A percentile compares a stretch with the other conserved stretches of the same genome.
Conservation (phyloP, 2,329 filamentous ascomycete species). For the Alternaria incomplexa region DNA sequence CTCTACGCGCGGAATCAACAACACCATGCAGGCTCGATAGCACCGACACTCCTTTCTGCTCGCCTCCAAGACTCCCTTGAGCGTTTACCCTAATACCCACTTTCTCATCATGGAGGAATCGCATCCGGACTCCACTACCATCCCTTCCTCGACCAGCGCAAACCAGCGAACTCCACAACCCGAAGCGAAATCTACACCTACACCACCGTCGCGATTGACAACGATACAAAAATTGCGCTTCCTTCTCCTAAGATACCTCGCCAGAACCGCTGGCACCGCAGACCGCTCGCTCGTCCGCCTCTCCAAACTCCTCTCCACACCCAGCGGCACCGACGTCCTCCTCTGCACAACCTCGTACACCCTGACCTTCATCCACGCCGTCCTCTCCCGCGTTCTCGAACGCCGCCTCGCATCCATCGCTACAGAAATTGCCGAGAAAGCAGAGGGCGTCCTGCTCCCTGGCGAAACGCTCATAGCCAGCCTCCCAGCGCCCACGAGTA, state of each 20-base stretch:
- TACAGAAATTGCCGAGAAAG: slow-evolving; percentile 46
- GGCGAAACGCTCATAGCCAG: slow-evolving; percentile 51
- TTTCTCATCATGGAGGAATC: slow-evolving; percentile 21
- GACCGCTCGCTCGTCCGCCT: slow-evolving; percentile 45
- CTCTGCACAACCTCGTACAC: slow-evolving; percentile 55
- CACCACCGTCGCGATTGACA: slow-evolving; percentile 7
- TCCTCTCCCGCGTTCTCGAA: slow-evolving; percentile 47
- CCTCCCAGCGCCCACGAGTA: slow-evolving; percentile 42
- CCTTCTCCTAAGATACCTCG: slow-evolving; percentile 24
- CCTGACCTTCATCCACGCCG: slow-evolving; percentile 49
- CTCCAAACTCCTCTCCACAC: slow-evolving; percentile 47
- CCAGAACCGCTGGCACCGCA: slow-evolving; percentile 27
- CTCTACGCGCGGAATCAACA: background rate
- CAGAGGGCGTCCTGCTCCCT: slow-evolving; percentile 48
- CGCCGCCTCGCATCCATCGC: slow-evolving; percentile 45
- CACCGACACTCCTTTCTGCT: background rate
- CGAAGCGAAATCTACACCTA: slow-evolving; percentile 12
- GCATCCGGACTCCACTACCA: slow-evolving; percentile 28
- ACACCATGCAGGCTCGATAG: slow-evolving; percentile 7
- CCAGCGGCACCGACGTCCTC: slow-evolving; percentile 48
- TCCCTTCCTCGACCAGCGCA: slow-evolving; percentile 21
- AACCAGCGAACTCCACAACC: slow-evolving; percentile 10
- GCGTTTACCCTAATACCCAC: background rate
- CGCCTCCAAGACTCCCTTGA: background rate
- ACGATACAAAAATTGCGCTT: slow-evolving; percentile 21